These are phyloP conservation scores for Hygrophorus pudorinus DNA, from an alignment of 768 basidiomycete species.

Conservation along the genomic window DNA sequence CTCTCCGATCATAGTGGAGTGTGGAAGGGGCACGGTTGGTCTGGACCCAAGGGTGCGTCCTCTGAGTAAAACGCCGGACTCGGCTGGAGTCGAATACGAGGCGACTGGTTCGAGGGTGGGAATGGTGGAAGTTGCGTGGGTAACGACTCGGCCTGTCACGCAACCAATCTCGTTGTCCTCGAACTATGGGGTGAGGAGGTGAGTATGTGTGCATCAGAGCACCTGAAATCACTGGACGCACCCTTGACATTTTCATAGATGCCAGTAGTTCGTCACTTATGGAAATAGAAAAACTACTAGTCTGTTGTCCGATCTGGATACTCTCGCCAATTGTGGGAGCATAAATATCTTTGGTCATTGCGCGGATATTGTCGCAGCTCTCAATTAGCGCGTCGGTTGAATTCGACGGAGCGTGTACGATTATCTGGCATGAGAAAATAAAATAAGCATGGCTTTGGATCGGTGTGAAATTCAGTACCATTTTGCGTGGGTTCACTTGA, in stretches of 20 bases:
- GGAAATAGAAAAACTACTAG: constrained; percentile 88
- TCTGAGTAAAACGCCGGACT: constrained; percentile 14
- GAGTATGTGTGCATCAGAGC: neutral
- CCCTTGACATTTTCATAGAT: constrained; percentile 77
- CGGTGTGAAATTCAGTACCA: constrained; percentile 40
- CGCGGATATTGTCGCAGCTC: constrained; percentile 72
- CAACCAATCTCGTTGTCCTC: constrained; percentile 97
- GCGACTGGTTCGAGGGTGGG: constrained; percentile 73
- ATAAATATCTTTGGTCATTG: constrained; percentile 90
- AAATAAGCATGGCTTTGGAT: neutral
- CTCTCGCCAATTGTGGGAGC: constrained; percentile 68
- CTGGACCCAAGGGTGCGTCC: constrained; percentile 55
- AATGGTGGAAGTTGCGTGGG: constrained; percentile 79
- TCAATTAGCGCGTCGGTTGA: constrained; percentile 68
- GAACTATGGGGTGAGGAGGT: constrained; percentile 42
- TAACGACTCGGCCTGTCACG: constrained; percentile 79
- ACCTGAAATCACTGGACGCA: constrained; percentile 28
- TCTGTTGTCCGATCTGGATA: constrained; percentile 91
- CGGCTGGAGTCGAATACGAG: constrained; percentile 17
- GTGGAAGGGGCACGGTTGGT: constrained; percentile 56
- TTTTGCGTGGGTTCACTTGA: constrained; percentile 91
- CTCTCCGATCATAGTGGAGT: constrained; percentile 96
- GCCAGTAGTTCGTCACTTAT: constrained; percentile 82
- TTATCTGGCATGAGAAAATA: constrained; percentile 43
- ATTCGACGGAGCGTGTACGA: constrained; percentile 67